Percentiles rank a stretch among this genome's conserved stretches.
phyloP scores from a whole-genome alignment of 1,139 yeast genomes.

The Trichomonascaceae sp. region DNA sequence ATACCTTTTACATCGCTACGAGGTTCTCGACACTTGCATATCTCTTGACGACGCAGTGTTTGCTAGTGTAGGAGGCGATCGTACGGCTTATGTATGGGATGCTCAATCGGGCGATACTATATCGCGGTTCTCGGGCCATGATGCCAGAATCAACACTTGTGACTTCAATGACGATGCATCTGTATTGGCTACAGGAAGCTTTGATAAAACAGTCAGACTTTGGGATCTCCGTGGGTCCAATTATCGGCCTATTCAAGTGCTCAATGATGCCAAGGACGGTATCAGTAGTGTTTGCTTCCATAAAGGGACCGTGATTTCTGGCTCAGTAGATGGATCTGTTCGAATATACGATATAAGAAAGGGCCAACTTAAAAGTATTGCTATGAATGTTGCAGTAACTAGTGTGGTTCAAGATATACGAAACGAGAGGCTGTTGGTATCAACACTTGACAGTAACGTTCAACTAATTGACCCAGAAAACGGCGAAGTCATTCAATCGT shows the following conservation, averaged over 20 bases:
- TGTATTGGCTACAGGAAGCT: constrained; percentile 31
- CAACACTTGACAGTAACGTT: constrained; percentile 27
- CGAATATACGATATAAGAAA: constrained; percentile 32
- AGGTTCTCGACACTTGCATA: constrained; percentile 30
- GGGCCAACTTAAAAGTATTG: constrained; percentile 24
- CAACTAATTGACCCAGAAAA: constrained; percentile 25
- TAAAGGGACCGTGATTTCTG: constrained; percentile 28
- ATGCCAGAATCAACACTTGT: constrained; percentile 29
- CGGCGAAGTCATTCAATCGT: constrained; percentile 27
- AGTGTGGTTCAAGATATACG: constrained; percentile 20
- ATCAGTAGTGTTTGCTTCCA: constrained; percentile 27
- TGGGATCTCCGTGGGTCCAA: constrained; percentile 32
- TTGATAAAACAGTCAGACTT: constrained; percentile 32
- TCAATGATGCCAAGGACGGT: constrained; percentile 33
- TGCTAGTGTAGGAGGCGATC: constrained; percentile 36
- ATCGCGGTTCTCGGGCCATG: constrained; percentile 30
- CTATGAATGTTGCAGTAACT: constrained; percentile 31
- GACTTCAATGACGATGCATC: constrained; percentile 26
- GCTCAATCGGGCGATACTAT: constrained; percentile 26
- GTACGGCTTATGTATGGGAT: constrained; percentile 34
- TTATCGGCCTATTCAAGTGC: constrained; percentile 29
- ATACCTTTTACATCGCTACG: constrained; percentile 30
- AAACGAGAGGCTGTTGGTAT: constrained; percentile 23
- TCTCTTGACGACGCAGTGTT: constrained; percentile 28
- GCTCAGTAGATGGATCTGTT: constrained; percentile 33